phyloP scores from a whole-genome alignment of 495 filamentous ascomycete genomes.

The Penicillium roqueforti region DNA sequence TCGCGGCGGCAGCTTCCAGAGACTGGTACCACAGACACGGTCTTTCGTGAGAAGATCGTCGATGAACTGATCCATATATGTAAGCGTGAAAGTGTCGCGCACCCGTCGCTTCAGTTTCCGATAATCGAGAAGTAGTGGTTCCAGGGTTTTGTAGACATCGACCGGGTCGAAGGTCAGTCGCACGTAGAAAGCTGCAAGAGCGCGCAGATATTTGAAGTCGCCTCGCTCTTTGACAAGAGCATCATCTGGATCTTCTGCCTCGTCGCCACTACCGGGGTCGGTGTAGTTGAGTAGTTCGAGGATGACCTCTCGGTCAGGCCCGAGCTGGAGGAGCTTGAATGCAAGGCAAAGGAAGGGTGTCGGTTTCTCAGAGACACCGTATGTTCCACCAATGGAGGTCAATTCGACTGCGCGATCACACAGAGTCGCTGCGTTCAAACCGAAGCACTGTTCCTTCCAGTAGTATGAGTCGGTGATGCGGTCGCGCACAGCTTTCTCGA shows the following conservation, averaged over 20 bases:
- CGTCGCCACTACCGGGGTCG: slow-evolving; percentile 37
- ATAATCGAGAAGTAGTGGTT: slow-evolving; percentile 78
- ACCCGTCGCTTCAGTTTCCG: slow-evolving; percentile 76
- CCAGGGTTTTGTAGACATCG: slow-evolving; percentile 73
- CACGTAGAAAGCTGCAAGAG: slow-evolving; percentile 86
- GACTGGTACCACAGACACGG: slow-evolving; percentile 81
- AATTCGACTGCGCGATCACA: slow-evolving; percentile 86
- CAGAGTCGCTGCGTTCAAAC: slow-evolving; percentile 82
- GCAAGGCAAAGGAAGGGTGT: slow-evolving; percentile 91
- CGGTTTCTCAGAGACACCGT: slow-evolving; percentile 74
- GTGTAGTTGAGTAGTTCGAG: slow-evolving; percentile 68
- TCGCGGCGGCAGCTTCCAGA: slow-evolving; percentile 86
- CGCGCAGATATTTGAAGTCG: slow-evolving; percentile 85
- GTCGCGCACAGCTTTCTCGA: slow-evolving; percentile 90
- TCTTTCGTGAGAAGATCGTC: slow-evolving; percentile 89
- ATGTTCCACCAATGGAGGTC: slow-evolving; percentile 79
- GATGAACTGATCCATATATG: slow-evolving; percentile 88
- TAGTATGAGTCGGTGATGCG: slow-evolving; percentile 93
- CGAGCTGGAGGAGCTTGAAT: slow-evolving; percentile 90
- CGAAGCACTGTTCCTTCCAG: slow-evolving; percentile 98
- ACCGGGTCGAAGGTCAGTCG: slow-evolving; percentile 81
- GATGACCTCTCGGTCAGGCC: slow-evolving; percentile 74
- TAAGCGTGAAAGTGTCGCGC: slow-evolving; percentile 64
- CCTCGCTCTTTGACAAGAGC: slow-evolving; percentile 51
- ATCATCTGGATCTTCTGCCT: slow-evolving; percentile 25